Percentiles rank a stretch among this genome's conserved stretches.
These are phyloP conservation scores for Mortierella sp. DNA, from an alignment of 371 early-diverging fungal genomes.

Conservation along the genomic window DNA sequence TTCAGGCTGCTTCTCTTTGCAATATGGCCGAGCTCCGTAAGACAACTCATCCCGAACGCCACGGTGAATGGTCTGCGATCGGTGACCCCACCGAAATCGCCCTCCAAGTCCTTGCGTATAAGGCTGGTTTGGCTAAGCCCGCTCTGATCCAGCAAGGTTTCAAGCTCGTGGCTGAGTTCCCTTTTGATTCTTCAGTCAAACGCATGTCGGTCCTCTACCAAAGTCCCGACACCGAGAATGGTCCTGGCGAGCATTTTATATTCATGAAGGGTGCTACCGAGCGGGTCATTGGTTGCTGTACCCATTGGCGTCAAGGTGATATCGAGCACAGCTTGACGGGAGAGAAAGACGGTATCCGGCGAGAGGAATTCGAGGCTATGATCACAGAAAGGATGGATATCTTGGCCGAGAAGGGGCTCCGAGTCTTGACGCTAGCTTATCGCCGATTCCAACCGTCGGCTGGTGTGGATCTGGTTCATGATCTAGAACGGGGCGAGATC, in stretches of 20 bases:
- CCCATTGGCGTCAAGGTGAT: conserved; percentile 60
- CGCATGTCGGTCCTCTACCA: conserved; percentile 90
- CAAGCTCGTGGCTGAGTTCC: conserved; percentile 81
- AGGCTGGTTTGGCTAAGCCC: conserved; percentile 71
- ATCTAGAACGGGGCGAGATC: conserved; percentile 65
- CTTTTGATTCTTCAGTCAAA: conserved; percentile 89
- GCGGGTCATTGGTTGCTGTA: conserved; percentile 71
- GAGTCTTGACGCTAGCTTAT: conserved; percentile 74
- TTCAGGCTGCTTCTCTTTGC: conserved; percentile 70
- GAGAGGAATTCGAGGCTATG: neutral
- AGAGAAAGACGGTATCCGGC: conserved; percentile 72
- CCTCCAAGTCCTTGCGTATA: conserved; percentile 79
- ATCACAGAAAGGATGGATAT: conserved; percentile 66
- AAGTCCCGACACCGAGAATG: conserved; percentile 36
- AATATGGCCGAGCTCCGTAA: conserved; percentile 74
- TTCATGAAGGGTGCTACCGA: conserved; percentile 84
- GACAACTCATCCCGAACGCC: conserved; percentile 61
- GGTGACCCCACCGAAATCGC: conserved; percentile 91
- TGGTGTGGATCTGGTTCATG: conserved; percentile 51
- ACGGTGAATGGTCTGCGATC: conserved; percentile 72
- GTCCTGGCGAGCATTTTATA: conserved; percentile 20
- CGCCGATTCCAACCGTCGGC: conserved; percentile 55
- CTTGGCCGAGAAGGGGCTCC: conserved; percentile 64
- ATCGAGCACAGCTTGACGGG: conserved; percentile 46
- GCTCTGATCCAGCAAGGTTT: conserved; percentile 58